A percentile compares a stretch with the other conserved stretches of the same genome.
phyloP scores from a whole-genome alignment of 345 rosid genomes.

The Euclidium syriacum region DNA sequence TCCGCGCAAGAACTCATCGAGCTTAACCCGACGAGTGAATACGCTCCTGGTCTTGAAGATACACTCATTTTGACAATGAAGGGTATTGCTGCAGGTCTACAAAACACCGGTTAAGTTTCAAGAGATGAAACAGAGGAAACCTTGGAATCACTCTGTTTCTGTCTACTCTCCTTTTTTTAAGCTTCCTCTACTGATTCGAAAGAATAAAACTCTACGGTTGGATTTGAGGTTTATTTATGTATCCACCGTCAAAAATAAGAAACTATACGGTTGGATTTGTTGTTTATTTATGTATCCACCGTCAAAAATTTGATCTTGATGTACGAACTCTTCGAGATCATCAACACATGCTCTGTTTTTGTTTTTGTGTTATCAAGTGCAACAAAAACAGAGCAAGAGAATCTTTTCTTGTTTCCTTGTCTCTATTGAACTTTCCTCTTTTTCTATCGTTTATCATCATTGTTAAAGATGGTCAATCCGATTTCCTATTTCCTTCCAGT shows the following conservation, averaged over 20 bases:
- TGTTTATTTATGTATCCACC: slow-evolving; percentile 22
- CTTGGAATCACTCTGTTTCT: background rate
- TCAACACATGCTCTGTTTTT: slow-evolving; percentile 24
- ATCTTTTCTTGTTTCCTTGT: slow-evolving; percentile 21
- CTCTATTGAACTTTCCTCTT: background rate
- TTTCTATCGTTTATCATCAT: background rate
- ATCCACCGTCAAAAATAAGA: slow-evolving; percentile 23
- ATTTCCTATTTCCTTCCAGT: too few relatives aligned
- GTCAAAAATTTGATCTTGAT: slow-evolving; percentile 13
- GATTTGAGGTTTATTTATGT: slow-evolving; percentile 12
- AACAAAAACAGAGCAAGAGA: slow-evolving; percentile 18
- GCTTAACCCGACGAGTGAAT: slow-evolving; percentile 86
- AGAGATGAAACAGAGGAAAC: background rate
- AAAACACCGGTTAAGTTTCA: slow-evolving; percentile 69
- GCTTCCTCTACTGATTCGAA: background rate
- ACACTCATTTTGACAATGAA: slow-evolving; percentile 95
- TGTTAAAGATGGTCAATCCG: background rate
- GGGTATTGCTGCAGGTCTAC: slow-evolving; percentile 95
- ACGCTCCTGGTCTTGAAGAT: slow-evolving; percentile 91
- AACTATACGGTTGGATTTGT: slow-evolving; percentile 11
- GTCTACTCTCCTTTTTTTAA: background rate
- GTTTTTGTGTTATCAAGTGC: too few relatives aligned
- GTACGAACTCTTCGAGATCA: slow-evolving; percentile 2
- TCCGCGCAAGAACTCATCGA: slow-evolving; percentile 56
- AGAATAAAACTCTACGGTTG: slow-evolving; percentile 18